Percentiles rank a stretch among this genome's conserved stretches.
Evolutionary conservation across 2,329 filamentous ascomycete genomes (phyloP).

Genomic region (Didymella pinodella): DNA sequence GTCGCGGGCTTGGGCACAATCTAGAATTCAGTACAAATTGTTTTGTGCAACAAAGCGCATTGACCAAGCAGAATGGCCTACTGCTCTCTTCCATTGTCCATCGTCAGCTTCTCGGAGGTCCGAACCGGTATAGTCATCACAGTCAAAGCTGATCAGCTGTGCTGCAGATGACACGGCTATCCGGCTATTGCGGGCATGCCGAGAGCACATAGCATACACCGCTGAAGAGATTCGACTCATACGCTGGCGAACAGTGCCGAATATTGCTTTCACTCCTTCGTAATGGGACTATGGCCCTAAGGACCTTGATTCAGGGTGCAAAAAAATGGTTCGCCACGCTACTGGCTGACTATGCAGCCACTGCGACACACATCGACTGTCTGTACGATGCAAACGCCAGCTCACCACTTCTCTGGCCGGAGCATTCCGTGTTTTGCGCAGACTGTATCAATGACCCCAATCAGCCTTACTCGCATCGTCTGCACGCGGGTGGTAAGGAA

Average conservation of each 20-base stretch:
- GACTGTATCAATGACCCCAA: not conserved
- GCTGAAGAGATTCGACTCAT: not conserved
- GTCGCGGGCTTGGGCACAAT: too few relatives aligned
- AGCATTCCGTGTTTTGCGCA: not conserved
- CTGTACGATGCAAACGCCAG: constrained; percentile 1
- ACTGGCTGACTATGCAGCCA: constrained; percentile 8
- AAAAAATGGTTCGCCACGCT: not conserved
- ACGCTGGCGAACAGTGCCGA: not conserved
- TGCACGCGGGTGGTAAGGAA: not conserved
- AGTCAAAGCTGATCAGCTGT: not conserved
- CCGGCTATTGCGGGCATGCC: not conserved
- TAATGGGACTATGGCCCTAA: constrained; percentile 6
- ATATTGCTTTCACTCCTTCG: not conserved
- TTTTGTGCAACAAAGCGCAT: not conserved
- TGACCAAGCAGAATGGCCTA: not conserved
- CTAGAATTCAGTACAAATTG: not conserved
- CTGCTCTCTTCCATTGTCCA: not conserved
- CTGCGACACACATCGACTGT: constrained; percentile 10
- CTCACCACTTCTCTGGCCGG: not conserved
- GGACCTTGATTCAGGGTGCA: constrained; percentile 2
- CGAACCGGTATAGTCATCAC: too few relatives aligned
- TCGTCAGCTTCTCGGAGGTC: not conserved
- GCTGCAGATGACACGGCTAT: not conserved
- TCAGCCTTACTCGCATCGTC: not conserved
- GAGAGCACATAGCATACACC: not conserved